phyloP scores from a whole-genome alignment of 352 stramenopile genomes.

The Phytophthora sansomeana region DNA sequence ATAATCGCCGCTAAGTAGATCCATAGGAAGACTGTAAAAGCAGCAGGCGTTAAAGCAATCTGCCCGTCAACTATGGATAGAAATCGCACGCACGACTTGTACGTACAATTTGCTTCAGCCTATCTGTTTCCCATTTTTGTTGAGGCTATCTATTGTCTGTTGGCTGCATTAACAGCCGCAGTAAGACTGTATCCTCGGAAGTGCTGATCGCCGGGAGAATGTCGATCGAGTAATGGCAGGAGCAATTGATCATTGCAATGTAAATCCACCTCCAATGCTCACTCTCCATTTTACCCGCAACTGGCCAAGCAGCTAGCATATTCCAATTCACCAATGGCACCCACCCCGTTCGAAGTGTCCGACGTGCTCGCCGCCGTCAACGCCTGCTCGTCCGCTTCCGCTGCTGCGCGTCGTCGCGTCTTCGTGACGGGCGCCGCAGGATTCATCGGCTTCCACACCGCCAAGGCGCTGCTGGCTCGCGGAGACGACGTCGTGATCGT shows the following conservation, averaged over 20 bases:
- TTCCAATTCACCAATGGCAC: too few species aligned
- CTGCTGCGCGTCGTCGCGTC: constrained; percentile 30
- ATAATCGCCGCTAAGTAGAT: not conserved
- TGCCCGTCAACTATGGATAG: too few species aligned
- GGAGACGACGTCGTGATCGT: constrained; percentile 96
- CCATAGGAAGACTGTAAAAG: constrained; percentile 13
- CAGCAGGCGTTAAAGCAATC: too few species aligned
- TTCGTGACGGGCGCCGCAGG: constrained; percentile 95
- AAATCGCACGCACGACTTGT: not conserved
- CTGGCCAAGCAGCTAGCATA: too few species aligned
- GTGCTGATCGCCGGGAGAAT: not conserved
- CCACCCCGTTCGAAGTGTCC: constrained; percentile 32
- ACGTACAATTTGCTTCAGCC: not conserved
- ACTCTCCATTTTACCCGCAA: constrained; percentile 5
- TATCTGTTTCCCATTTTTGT: not conserved
- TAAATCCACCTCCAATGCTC: not conserved
- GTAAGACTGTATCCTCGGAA: not conserved
- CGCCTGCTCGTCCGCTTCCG: not conserved
- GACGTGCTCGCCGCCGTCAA: constrained; percentile 16
- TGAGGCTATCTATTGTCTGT: constrained; percentile 7
- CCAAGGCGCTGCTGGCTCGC: constrained; percentile 84
- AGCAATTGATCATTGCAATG: not conserved
- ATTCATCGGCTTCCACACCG: constrained; percentile 98
- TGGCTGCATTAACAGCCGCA: constrained; percentile 1
- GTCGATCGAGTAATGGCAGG: not conserved